Evolutionary conservation across 1,139 yeast species (phyloP).

Genomic region (Saccharomyces hybrid): DNA sequence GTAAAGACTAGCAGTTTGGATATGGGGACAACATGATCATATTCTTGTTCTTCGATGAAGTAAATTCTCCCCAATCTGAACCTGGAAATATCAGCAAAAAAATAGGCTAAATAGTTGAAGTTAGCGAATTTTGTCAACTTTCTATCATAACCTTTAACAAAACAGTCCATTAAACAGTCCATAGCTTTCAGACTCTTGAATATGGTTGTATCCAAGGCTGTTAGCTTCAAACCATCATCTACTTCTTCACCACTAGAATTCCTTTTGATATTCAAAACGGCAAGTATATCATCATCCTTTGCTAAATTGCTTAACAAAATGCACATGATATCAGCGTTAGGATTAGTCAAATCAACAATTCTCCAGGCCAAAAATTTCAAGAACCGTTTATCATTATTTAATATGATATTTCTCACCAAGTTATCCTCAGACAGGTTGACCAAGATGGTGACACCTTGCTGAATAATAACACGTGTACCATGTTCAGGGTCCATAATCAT

Average conservation of each 20-base stretch:
- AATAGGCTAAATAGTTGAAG: constrained; percentile 77
- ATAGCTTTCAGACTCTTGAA: constrained; percentile 56
- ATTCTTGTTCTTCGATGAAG: constrained; percentile 60
- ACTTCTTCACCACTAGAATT: constrained; percentile 25
- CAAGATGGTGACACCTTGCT: constrained; percentile 69
- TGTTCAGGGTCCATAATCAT: constrained; percentile 39
- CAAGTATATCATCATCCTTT: constrained; percentile 58
- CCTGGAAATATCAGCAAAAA: constrained; percentile 85
- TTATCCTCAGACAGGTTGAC: constrained; percentile 68
- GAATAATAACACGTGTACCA: constrained; percentile 46
- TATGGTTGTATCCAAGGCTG: constrained; percentile 30
- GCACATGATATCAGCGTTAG: constrained; percentile 74
- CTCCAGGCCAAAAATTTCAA: constrained; percentile 47
- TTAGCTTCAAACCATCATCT: constrained; percentile 10
- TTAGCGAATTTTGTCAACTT: constrained; percentile 63
- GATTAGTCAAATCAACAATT: constrained; percentile 49
- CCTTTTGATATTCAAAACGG: constrained; percentile 45
- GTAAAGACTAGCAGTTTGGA: constrained; percentile 78
- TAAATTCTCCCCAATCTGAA: constrained; percentile 64
- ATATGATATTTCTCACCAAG: constrained; percentile 51
- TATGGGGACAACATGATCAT: constrained; percentile 74
- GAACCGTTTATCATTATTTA: constrained; percentile 54
- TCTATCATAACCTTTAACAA: constrained; percentile 77
- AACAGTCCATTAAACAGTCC: constrained; percentile 83
- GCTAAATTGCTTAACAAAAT: constrained; percentile 81